A percentile compares a stretch with the other conserved stretches of the same genome.
Conservation (phyloP, 306 rosid species). For the Cucurbita argyrosperma region DNA sequence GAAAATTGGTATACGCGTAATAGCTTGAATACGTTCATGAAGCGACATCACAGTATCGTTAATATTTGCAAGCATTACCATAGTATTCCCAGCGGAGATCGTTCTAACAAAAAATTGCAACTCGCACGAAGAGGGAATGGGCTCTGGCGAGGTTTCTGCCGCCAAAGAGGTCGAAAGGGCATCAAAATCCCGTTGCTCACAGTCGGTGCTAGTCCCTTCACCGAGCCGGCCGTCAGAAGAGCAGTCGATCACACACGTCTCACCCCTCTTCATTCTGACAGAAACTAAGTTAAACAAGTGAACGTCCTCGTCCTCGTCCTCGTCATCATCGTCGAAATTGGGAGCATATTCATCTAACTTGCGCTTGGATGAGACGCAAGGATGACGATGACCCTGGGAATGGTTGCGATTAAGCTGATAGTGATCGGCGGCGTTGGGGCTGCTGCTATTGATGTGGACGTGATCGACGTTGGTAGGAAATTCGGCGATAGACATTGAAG, state of each 20-base stretch:
- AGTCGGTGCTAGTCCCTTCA: neutral
- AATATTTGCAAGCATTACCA: slow-evolving; percentile 37
- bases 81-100: slow-evolving; percentile 28
- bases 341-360: slow-evolving; percentile 53
- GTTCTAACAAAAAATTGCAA: slow-evolving; percentile 54
- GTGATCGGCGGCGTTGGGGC: slow-evolving; percentile 8
- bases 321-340: slow-evolving; percentile 26
- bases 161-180: slow-evolving; percentile 12
- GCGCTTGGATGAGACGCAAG: slow-evolving; percentile 44
- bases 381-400: slow-evolving; percentile 16
- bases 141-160: slow-evolving; percentile 4
- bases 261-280: slow-evolving; percentile 55
- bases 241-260: slow-evolving; percentile 33
- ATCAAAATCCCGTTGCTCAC: slow-evolving; percentile 22
- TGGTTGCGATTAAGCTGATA: slow-evolving; percentile 5
- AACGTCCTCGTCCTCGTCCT: slow-evolving; percentile 25
- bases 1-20: slow-evolving; percentile 30
- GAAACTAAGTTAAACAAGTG: slow-evolving; percentile 33
- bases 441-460: slow-evolving; percentile 25
- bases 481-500: slow-evolving; percentile 55
- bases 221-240: slow-evolving; percentile 2
- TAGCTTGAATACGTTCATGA: slow-evolving; percentile 18
- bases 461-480: slow-evolving; percentile 35
- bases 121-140: slow-evolving; percentile 10
- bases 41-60: slow-evolving; percentile 43